Percentiles rank a stretch among this genome's conserved stretches.
Conservation (phyloP, 495 filamentous ascomycete genomes). For the Haplographium delicatum region DNA sequence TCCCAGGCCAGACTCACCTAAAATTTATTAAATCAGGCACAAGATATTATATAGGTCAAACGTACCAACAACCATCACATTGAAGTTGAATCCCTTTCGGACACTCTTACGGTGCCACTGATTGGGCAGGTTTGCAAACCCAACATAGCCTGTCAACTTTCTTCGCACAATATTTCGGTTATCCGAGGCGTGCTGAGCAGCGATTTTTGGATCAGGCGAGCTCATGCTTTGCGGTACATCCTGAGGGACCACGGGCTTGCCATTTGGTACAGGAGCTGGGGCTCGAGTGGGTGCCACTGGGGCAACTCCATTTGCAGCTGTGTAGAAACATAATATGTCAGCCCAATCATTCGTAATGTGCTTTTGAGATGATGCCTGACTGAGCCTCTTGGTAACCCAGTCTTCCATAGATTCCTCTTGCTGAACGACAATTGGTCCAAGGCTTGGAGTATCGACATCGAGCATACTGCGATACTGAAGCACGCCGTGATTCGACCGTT, state of each 20-base stretch:
- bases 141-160: slow-evolving; percentile 97
- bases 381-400: slow-evolving; percentile 13
- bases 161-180: slow-evolving; percentile 96
- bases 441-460: slow-evolving; percentile 39
- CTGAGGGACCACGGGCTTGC: slow-evolving; percentile 19
- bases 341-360: slow-evolving; percentile 22
- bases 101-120: slow-evolving; percentile 99
- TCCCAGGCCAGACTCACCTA: slow-evolving; percentile 97
- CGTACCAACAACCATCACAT: slow-evolving; percentile 99
- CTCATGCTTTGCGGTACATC: slow-evolving; percentile 31
- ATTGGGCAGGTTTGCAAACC: slow-evolving; percentile 97
- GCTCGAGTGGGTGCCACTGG: slow-evolving; percentile 22
- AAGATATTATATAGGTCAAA: slow-evolving; percentile 16
- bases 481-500: slow-evolving; percentile 7
- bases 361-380: slow-evolving; percentile 14
- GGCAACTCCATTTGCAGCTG: slow-evolving; percentile 28
- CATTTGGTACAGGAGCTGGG: slow-evolving; percentile 24
- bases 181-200: slow-evolving; percentile 71
- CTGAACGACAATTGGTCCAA: slow-evolving; percentile 30
- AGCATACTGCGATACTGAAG: slow-evolving; percentile 45
- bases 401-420: slow-evolving; percentile 18
- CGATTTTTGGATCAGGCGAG: slow-evolving; percentile 74
- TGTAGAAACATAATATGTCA: slow-evolving; percentile 27
- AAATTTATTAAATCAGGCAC: slow-evolving; percentile 12
- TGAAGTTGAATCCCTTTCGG: slow-evolving; percentile 99